Percentiles rank a stretch among this genome's conserved stretches.
These are phyloP conservation scores for Xylaria multiplex DNA, from an alignment of 2,329 filamentous ascomycete genomes.

Conservation along the genomic window DNA sequence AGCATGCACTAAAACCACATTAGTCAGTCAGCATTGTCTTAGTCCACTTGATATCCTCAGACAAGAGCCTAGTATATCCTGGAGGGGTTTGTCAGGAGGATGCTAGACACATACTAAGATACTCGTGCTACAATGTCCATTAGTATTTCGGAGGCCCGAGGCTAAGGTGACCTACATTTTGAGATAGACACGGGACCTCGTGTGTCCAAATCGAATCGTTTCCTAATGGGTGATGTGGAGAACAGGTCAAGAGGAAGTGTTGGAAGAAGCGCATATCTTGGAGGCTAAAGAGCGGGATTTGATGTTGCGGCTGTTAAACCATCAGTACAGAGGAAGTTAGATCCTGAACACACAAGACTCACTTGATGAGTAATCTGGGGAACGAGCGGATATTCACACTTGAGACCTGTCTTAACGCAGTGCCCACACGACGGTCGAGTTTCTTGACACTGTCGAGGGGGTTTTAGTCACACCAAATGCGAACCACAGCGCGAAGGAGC, in stretches of 20 bases:
- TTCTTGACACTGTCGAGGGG: slow-evolving; percentile 67
- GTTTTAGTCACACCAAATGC: slow-evolving; percentile 18
- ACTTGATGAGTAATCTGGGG: slow-evolving; percentile 64
- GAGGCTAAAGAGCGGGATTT: slow-evolving; percentile 67
- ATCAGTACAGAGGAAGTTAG: slow-evolving; percentile 34
- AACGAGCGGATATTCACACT: slow-evolving; percentile 69
- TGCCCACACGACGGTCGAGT: slow-evolving; percentile 71
- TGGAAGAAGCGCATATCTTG: slow-evolving; percentile 76
- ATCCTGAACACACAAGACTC: slow-evolving; percentile 14
- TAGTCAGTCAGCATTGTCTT: slow-evolving; percentile 19
- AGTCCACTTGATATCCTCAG: background rate
- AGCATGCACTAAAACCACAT: slow-evolving; percentile 72
- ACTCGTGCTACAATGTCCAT: slow-evolving; percentile 40
- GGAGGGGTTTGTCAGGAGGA: background rate
- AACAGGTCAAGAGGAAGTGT: slow-evolving; percentile 70
- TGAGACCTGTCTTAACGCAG: slow-evolving; percentile 69
- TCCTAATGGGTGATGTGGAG: slow-evolving; percentile 72
- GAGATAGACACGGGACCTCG: slow-evolving; percentile 72
- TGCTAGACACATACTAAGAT: slow-evolving; percentile 38
- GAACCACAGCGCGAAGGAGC: background rate
- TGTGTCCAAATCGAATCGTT: slow-evolving; percentile 74
- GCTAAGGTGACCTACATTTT: slow-evolving; percentile 61
- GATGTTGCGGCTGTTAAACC: slow-evolving; percentile 61
- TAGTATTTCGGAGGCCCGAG: slow-evolving; percentile 16
- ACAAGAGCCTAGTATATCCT: background rate